These are phyloP conservation scores for Pseudozyma tsukubaensis DNA, from an alignment of 1,284 basidiomycete genomes.

Conservation along the genomic window DNA sequence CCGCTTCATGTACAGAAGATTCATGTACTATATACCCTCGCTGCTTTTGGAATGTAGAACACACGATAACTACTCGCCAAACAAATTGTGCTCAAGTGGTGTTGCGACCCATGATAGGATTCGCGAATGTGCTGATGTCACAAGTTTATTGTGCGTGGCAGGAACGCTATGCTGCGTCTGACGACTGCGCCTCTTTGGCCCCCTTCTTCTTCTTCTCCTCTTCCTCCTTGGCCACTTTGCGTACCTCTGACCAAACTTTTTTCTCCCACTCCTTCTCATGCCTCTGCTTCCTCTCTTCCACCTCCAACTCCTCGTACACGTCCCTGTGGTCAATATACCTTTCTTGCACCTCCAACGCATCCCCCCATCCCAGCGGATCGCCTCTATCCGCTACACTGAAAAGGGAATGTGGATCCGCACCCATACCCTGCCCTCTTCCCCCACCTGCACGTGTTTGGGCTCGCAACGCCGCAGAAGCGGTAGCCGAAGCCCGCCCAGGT, in stretches of 20 bases:
- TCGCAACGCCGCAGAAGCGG: conserved; percentile 32
- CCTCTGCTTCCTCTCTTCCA: conserved; percentile 35
- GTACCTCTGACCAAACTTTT: conserved; percentile 41
- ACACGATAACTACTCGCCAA: too few species aligned
- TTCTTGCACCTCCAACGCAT: conserved; percentile 61
- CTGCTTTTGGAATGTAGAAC: conserved; percentile 21
- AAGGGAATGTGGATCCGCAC: conserved; percentile 51
- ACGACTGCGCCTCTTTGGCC: neutral
- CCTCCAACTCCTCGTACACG: conserved; percentile 38
- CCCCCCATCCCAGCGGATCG: conserved; percentile 55
- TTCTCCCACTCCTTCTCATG: conserved; percentile 47
- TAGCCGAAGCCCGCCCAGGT: conserved; percentile 35
- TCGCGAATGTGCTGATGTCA: conserved; percentile 17
- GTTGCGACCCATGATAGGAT: too few species aligned
- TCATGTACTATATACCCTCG: conserved; percentile 37
- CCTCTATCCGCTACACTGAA: conserved; percentile 60
- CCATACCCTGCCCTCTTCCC: conserved; percentile 8
- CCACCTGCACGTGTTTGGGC: conserved; percentile 10
- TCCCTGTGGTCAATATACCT: conserved; percentile 56
- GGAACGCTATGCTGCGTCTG: conserved; percentile 8
- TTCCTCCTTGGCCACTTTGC: conserved; percentile 40
- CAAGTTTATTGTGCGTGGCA: conserved; percentile 4
- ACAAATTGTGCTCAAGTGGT: too few species aligned
- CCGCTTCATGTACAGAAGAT: conserved; percentile 14
- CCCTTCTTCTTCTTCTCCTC: conserved; percentile 20